Percentiles rank a stretch among this genome's conserved stretches.
phyloP scores from a whole-genome alignment of 306 rosid species.

The Lathyrus oleraceus region DNA sequence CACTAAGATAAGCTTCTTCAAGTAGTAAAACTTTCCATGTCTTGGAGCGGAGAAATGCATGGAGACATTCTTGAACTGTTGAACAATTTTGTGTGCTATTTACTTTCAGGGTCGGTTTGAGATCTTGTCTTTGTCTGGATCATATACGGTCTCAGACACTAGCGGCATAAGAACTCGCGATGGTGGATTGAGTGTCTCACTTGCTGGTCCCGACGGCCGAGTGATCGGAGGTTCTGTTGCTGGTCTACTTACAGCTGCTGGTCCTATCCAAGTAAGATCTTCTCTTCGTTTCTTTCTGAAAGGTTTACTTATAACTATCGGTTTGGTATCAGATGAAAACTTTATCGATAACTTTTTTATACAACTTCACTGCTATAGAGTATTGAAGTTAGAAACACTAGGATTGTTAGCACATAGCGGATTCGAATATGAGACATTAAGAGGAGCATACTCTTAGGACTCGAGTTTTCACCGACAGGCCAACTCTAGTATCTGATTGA shows the following conservation, averaged over 20 bases:
- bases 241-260: conserved; percentile 75
- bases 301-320: not conserved
- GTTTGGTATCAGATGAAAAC: conserved; percentile 1
- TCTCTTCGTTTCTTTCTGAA: not conserved
- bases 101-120: conserved; percentile 79
- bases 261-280: conserved; percentile 67
- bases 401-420: no score
- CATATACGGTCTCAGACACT: conserved; percentile 47
- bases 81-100: conserved; percentile 21
- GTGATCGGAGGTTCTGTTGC: conserved; percentile 84
- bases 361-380: not conserved
- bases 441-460: no score
- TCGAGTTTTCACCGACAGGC: no score
- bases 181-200: conserved; percentile 77
- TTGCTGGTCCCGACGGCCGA: conserved; percentile 80
- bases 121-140: conserved; percentile 76
- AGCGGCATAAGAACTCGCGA: conserved; percentile 49
- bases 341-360: not conserved
- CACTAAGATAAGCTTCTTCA: not conserved
- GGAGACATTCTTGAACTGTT: conserved; percentile 6
- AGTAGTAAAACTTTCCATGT: conserved; percentile 25
- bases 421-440: no score
- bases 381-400: no score
- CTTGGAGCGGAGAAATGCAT: conserved; percentile 29
- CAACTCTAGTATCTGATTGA: not conserved